Evolutionary conservation across 345 rosid genomes (phyloP).

Genomic region (Eucalyptus microcorys): DNA sequence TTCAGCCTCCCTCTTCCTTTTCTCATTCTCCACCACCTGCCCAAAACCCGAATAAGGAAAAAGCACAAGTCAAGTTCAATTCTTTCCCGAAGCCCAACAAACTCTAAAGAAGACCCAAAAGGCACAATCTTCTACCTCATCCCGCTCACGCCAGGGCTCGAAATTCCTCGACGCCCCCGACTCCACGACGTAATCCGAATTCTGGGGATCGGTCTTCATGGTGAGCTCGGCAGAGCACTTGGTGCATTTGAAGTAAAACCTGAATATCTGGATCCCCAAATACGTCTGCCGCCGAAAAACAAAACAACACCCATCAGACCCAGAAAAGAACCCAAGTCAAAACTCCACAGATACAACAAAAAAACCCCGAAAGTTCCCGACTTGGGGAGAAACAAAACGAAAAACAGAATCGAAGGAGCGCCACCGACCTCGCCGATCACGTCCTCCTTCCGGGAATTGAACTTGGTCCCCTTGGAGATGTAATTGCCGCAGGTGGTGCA

Average conservation of each 20-base stretch:
- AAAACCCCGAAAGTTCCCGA: not conserved
- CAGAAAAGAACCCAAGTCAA: not conserved
- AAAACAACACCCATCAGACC: not conserved
- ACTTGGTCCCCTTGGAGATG: conserved; percentile 88
- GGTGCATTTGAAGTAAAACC: conserved; percentile 95
- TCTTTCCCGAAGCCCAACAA: not conserved
- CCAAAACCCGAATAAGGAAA: not conserved
- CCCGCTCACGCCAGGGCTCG: conserved; percentile 96
- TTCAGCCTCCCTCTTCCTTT: conserved; percentile 55
- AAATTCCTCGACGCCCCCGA: conserved; percentile 79
- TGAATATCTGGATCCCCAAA: conserved; percentile 77
- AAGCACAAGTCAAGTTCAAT: not conserved
- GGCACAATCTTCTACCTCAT: conserved; percentile 33
- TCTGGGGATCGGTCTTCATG: conserved; percentile 90
- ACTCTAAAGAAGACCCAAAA: not conserved
- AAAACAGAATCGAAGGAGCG: not conserved
- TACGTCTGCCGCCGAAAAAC: conserved; percentile 45
- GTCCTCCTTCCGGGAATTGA: conserved; percentile 90
- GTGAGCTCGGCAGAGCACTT: conserved; percentile 86
- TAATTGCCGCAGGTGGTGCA: conserved; percentile 84
- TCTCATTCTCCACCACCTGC: conserved; percentile 46
- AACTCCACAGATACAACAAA: not conserved
- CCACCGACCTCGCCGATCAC: conserved; percentile 64
- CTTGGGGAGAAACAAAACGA: not conserved
- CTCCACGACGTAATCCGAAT: conserved; percentile 85